These are phyloP conservation scores for Lichtheimia corymbifera DNA, from an alignment of 371 early-diverging fungal species.

Conservation along the genomic window DNA sequence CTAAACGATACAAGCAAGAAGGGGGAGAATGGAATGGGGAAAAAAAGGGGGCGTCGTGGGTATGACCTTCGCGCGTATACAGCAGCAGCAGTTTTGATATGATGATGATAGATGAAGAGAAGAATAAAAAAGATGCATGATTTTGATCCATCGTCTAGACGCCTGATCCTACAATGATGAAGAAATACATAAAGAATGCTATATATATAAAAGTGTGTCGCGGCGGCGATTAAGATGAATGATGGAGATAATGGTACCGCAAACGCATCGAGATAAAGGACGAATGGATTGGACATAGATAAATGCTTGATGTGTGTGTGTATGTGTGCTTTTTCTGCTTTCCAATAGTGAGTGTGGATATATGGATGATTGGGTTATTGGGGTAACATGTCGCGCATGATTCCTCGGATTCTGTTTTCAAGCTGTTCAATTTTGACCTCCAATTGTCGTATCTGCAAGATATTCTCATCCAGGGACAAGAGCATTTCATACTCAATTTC, in stretches of 20 bases:
- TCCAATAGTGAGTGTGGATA: background rate
- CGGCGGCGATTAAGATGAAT: background rate
- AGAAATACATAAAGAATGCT: background rate
- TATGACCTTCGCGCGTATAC: no score
- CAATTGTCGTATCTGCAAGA: slow-evolving; percentile 32
- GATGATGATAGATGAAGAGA: no score
- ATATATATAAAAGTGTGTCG: background rate
- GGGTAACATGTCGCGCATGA: background rate
- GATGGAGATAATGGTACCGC: background rate
- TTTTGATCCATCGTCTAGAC: no score
- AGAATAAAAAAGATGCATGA: no score
- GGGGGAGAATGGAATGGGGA: no score
- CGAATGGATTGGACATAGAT: no score
- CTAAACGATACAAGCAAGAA: no score
- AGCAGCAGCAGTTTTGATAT: no score
- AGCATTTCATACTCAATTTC: slow-evolving; percentile 35
- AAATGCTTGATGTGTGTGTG: no score
- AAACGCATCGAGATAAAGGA: no score
- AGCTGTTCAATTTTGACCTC: slow-evolving; percentile 28
- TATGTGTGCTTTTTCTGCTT: no score
- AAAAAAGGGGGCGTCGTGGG: no score
- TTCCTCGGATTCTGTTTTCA: slow-evolving; percentile 12
- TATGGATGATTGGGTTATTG: background rate
- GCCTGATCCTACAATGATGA: background rate
- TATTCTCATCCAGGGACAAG: slow-evolving; percentile 33